A percentile compares a stretch with the other conserved stretches of the same genome.
Conservation (phyloP, 2,329 filamentous ascomycete species). For the Aspergillus novoparasiticus region DNA sequence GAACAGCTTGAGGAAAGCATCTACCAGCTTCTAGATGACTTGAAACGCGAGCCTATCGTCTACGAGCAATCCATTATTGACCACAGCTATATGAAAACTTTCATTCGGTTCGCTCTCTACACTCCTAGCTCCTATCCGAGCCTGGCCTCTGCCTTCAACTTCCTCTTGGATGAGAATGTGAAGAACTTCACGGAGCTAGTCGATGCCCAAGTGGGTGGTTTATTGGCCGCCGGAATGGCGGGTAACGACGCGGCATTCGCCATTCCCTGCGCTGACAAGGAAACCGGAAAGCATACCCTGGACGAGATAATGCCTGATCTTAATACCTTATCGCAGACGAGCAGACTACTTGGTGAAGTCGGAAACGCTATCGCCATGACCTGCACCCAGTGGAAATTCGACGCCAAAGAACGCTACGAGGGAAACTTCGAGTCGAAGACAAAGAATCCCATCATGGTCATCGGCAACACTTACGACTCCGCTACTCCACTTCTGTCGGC, state of each 20-base stretch:
- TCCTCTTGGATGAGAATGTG: neutral
- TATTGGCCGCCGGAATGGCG: neutral
- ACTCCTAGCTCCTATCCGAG: neutral
- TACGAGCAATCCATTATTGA: neutral
- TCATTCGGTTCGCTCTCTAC: neutral
- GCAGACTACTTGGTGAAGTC: constrained; percentile 5
- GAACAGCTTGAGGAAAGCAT: neutral
- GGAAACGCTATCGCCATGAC: constrained; percentile 10
- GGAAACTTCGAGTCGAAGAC: constrained; percentile 26
- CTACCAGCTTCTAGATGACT: neutral
- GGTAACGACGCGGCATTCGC: neutral
- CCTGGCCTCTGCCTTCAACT: neutral
- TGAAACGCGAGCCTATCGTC: neutral
- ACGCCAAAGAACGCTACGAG: constrained; percentile 25
- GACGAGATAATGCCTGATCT: neutral
- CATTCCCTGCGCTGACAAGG: constrained; percentile 6
- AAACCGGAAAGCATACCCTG: neutral
- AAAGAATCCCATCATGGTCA: constrained; percentile 25
- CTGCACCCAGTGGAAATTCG: constrained; percentile 24
- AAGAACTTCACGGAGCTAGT: neutral
- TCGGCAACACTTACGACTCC: constrained; percentile 27
- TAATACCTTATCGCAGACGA: neutral
- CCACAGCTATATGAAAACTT: neutral
- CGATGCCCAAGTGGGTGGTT: neutral
- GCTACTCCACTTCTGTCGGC: constrained; percentile 25